These are phyloP conservation scores for Tolypocladium capitatum DNA, from an alignment of 2,329 filamentous ascomycete genomes.

Conservation along the genomic window DNA sequence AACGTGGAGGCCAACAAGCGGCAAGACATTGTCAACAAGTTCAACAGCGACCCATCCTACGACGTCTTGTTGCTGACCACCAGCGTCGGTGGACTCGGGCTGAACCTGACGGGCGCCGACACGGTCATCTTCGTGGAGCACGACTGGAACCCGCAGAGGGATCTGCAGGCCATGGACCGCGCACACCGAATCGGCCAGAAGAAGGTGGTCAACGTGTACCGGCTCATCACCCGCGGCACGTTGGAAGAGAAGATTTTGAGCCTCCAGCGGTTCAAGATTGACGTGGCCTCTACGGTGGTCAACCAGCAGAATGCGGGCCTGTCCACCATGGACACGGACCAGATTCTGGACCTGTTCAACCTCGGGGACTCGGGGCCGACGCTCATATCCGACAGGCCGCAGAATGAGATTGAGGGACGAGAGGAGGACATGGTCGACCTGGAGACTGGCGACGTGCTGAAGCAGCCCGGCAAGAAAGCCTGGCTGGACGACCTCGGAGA, in stretches of 20 bases:
- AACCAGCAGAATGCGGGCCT: conserved; percentile 97
- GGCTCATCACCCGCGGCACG: conserved; percentile 87
- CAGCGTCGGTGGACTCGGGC: conserved; percentile 82
- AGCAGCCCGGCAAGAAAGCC: conserved; percentile 92
- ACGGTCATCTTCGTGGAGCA: conserved; percentile 99
- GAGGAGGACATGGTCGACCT: conserved; percentile 86
- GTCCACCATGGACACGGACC: conserved; percentile 93
- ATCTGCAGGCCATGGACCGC: conserved; percentile 97
- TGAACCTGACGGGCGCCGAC: conserved; percentile 93
- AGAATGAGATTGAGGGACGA: conserved; percentile 44
- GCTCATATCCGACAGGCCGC: conserved; percentile 47
- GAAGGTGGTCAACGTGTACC: conserved; percentile 99
- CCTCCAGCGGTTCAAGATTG: conserved; percentile 98
- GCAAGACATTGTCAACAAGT: conserved; percentile 96
- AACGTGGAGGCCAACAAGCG: conserved; percentile 84
- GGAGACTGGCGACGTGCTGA: conserved; percentile 79
- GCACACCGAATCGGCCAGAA: conserved; percentile 98
- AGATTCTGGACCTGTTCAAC: conserved; percentile 93
- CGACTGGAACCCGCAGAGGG: conserved; percentile 98
- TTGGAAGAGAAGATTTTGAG: conserved; percentile 97
- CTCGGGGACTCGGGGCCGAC: conserved; percentile 65
- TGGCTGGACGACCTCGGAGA: conserved; percentile 93
- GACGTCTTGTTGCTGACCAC: conserved; percentile 90
- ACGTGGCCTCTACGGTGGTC: conserved; percentile 93
- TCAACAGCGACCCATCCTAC: conserved; percentile 95